Evolutionary conservation across 192 early-diverging fungal genomes (phyloP).

Genomic region (Funneliformis geosporum): DNA sequence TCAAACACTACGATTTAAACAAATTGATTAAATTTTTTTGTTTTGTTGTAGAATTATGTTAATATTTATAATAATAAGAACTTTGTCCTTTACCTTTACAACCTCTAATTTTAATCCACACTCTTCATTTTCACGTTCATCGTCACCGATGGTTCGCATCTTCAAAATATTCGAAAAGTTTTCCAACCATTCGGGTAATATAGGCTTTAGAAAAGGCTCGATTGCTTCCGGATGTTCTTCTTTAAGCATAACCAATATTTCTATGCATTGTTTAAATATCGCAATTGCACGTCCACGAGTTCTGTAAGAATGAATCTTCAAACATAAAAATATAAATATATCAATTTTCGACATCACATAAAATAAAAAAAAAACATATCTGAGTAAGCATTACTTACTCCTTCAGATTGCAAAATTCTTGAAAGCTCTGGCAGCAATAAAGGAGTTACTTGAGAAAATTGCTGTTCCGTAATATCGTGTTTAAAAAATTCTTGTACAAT

Average conservation of each 20-base stretch:
- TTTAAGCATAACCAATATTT: conserved; percentile 81
- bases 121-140: conserved; percentile 55
- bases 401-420: conserved; percentile 68
- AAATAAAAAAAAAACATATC: conserved; percentile 6
- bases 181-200: conserved; percentile 79
- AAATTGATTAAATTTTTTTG: neutral
- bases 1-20: conserved; percentile 51
- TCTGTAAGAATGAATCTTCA: conserved; percentile 58
- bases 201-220: conserved; percentile 66
- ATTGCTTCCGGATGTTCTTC: conserved; percentile 72
- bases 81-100: conserved; percentile 53
- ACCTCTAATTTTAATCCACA: conserved; percentile 73
- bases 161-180: conserved; percentile 67
- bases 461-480: conserved; percentile 84
- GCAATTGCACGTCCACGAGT: conserved; percentile 76
- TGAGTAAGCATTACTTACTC: conserved; percentile 32
- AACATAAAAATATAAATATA: neutral
- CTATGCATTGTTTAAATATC: conserved; percentile 83
- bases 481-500: conserved; percentile 71
- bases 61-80: neutral
- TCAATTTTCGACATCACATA: neutral
- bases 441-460: conserved; percentile 81
- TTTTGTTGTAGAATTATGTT: neutral
- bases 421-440: conserved; percentile 81
- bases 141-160: conserved; percentile 46